Base-by-base conservation (phyloP, 2,329 filamentous ascomycete genomes). In the Phialemoniopsis sp. region DNA sequence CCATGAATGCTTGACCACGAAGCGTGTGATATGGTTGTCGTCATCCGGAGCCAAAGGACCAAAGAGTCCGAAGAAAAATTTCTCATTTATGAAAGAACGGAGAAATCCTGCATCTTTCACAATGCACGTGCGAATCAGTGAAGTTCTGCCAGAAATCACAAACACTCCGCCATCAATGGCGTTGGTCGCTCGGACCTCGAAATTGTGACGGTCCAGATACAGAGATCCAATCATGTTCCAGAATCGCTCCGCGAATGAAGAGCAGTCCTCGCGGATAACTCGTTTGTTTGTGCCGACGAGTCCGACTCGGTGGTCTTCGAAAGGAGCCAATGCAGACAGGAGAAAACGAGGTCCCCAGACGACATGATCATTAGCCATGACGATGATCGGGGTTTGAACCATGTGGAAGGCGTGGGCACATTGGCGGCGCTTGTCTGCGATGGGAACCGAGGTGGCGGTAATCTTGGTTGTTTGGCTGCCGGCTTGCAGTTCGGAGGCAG, bases 131-230 rank as follows among this genome's bases (percentile, higher is more conserved):
- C 76, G 70, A 40, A 76, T 65, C 0, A 67, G 65, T 0, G 63
- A 65, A 1, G 78, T 81, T 5, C 77, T 67, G 0, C 76, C 75
- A 0, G 76, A 78, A 4, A 80, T 60, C 3, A 74, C 72, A 17
- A 73, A 78, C n/a, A 78, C 62, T 9, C 72, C 73, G 4, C 72
- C 73, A 34, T 80, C 77, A 12, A 80, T 56, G 5, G 67, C 60
- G 40, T 70, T 72, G 2, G 70, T 73, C 0, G 74, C 63, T 1
- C 71, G 66, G 38, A 77, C 73, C 50, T 83, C 79, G 53, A 74
- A 83, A 51, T 81, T 82, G 54, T 81, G 76, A 0, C 78, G 72
- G 47, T 76, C 68, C 1, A 84, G 67, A 51, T 82, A 82, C 13
- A 69, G 54, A 21, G 70, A 71, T 0, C 73, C 78, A 14, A 82